These are phyloP conservation scores for Buddleja alternifolia DNA, from an alignment of 257 asterid species.

Conservation along the genomic window DNA sequence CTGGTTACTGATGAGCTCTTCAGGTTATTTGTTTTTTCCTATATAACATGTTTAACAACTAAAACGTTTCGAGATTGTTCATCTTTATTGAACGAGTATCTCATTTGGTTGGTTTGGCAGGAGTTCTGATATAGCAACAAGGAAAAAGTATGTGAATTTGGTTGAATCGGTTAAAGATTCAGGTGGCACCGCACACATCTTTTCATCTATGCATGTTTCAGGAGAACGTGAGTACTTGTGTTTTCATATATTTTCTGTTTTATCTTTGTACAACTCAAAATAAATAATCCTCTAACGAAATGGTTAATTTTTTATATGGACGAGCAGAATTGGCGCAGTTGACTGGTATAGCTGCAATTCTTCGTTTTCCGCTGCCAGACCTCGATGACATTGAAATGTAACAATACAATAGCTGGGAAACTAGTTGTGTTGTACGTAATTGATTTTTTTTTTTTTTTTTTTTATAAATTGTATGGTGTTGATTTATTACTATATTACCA, in stretches of 20 bases:
- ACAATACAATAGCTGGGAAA: neutral
- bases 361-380: constrained; percentile 94
- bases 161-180: constrained; percentile 82
- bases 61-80: neutral
- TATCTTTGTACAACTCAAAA: too few relatives aligned
- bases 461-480: too few relatives aligned
- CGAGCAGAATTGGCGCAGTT: constrained; percentile 77
- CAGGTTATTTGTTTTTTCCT: constrained; percentile 49
- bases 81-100: neutral
- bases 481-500: too few relatives aligned
- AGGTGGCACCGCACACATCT: constrained; percentile 80
- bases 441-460: neutral
- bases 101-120: constrained; percentile 36
- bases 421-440: neutral
- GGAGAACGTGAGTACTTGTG: constrained; percentile 85
- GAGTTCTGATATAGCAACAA: constrained; percentile 73
- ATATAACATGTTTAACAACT: too few relatives aligned
- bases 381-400: constrained; percentile 95
- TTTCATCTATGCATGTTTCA: constrained; percentile 96
- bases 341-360: constrained; percentile 91
- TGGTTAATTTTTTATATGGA: constrained; percentile 10
- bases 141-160: constrained; percentile 72
- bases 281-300: too few relatives aligned
- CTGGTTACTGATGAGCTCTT: constrained; percentile 94
- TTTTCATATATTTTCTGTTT: neutral